Evolutionary conservation across 83 land plant species (phyloP), one percentile per base, ranked within the genome.

Genomic region (Diphasiastrum complanatum): DNA sequence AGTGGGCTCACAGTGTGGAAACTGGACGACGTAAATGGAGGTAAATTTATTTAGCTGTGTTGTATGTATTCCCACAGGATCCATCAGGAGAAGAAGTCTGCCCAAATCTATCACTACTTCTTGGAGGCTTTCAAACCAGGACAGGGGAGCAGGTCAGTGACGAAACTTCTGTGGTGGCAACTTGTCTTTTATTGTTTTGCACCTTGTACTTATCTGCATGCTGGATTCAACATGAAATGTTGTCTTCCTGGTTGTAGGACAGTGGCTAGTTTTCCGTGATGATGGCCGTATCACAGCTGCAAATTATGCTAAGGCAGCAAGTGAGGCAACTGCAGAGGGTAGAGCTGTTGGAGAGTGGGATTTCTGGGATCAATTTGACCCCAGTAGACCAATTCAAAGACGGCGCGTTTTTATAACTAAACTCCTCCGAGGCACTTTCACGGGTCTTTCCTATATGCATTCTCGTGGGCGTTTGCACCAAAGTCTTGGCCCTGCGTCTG

Each of bases 201-300:
- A 8, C 43, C 14, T 40, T 40, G 12, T 14, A 40, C 43, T 40
- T 8, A 40, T 40, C 14, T 40, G 43, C 43, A 8, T 40, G 43
- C 8, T 8, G 43, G 14, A 40, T 8, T 40, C 8, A 40, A 14
- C 43, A 8, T 14, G 8, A 8, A 40, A 8, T 14, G 20, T 49
- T 8, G 5, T 49, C 20, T 20, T 5, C 22, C 28, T 67, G 55
- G 45, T 58, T 45, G 22, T 47, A 69, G 56, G 68, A 25, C 79
- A 95, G 96, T 95, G 99, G 99, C 89, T 95, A 58, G 96, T 86
- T 43, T 95, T 89, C 32, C 89, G 83, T 24, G 74, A 89, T 68
- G 81, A 82, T 77, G 99, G 99, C 32, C 73, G 45, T 70, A 66
- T 72, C 12, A 89, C 86, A 64, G 96, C 89, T 5, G 92, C 86